Base-by-base conservation (phyloP, 2,329 filamentous ascomycete genomes). In the Ceratocystis diversiconidia region DNA sequence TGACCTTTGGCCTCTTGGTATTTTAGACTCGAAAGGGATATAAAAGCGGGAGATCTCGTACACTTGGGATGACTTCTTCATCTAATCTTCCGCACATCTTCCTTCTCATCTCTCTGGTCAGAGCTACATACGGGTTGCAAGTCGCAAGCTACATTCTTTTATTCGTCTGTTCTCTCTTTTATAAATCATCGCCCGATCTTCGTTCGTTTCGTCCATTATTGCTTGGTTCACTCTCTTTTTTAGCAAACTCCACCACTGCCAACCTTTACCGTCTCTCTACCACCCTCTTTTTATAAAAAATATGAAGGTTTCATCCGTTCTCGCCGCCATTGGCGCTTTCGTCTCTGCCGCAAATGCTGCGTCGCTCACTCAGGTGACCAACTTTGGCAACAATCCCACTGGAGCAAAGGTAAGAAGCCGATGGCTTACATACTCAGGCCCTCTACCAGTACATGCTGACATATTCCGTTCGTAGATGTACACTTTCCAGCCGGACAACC, bases 351-450 rank as follows among this genome's bases (percentile, higher is more conserved):
- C 25, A 4, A 67, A 66, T 15, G 71, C 70, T 8, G 70, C 70
- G 17, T 70, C 72, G 1, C 70, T 78, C 22, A 71, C 71, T 10
- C 73, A 74, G 61, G 75, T 80, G 46, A 73, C 72, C 6, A 71
- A 73, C 69, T 80, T 78, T 64, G 77, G 78, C 5, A 59, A 67
- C 59, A 73, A 73, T 66, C 69, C 69, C 2, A 70, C 69, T 2
- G 67, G 67, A 5, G 66, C 69, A 30, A 69, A 67, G 52, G 63
- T 64, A 43, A 36, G 10, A 48, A 32, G 10, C 43, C 2, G 1
- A 7, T 5, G n/a, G 22, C 12, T 32, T 60, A 5, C 19, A 41
- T 41, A 15, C 3, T 2, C 30, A 41, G 6, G 10, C 8, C 25
- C 19, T 15, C 2, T 8, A 15, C 57, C 15, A 43, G 4, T 17